phyloP scores from a whole-genome alignment of 306 rosid species.

The Abrus pulchellus region DNA sequence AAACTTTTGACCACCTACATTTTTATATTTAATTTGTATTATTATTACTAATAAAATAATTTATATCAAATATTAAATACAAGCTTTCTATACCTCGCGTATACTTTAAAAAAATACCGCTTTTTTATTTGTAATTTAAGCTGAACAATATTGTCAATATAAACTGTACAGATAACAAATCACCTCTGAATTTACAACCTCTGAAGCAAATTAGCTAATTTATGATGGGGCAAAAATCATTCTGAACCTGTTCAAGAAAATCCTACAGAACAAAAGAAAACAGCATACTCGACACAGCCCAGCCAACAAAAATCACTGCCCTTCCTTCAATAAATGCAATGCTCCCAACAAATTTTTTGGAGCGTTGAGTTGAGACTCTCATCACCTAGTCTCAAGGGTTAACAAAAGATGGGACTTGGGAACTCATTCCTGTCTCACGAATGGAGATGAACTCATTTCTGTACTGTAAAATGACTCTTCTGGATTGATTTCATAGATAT shows the following conservation, averaged over 20 bases:
- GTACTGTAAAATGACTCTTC: slow-evolving; percentile 88
- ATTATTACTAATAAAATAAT: neutral
- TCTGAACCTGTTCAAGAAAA: slow-evolving; percentile 50
- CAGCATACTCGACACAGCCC: slow-evolving; percentile 40
- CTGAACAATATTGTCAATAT: slow-evolving; percentile 52
- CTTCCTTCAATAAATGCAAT: slow-evolving; percentile 42
- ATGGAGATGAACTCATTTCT: slow-evolving; percentile 73
- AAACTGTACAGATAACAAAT: slow-evolving; percentile 64
- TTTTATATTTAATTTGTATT: too few species aligned
- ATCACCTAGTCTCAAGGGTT: slow-evolving; percentile 24
- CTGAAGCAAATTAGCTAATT: slow-evolving; percentile 57
- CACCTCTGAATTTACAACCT: slow-evolving; percentile 63
- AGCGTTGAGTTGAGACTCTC: neutral
- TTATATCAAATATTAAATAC: neutral
- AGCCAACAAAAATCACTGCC: slow-evolving; percentile 33
- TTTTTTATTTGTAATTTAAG: slow-evolving; percentile 35
- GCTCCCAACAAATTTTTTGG: slow-evolving; percentile 47
- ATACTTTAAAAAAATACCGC: too few species aligned
- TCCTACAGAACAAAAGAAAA: slow-evolving; percentile 47
- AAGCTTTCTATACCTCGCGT: neutral
- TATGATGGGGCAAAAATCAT: slow-evolving; percentile 51
- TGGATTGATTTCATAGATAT: slow-evolving; percentile 56
- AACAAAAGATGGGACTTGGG: slow-evolving; percentile 25
- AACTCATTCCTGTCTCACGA: slow-evolving; percentile 65
- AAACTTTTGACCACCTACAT: neutral